Evolutionary conservation across 768 basidiomycete species (phyloP).

Genomic region (Boletus patriciae): DNA sequence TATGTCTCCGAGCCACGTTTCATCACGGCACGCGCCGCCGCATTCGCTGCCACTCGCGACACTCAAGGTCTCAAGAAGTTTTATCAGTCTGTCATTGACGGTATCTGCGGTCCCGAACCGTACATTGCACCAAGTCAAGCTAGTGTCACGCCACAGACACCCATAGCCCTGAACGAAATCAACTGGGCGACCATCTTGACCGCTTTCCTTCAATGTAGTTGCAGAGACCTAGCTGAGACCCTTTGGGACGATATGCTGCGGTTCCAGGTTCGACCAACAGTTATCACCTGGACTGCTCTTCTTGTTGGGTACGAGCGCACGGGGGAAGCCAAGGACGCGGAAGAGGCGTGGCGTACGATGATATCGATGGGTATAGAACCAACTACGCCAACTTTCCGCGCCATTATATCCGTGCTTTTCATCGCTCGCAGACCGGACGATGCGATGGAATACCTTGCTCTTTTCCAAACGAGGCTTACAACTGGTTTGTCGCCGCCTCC

Average conservation of each 20-base stretch:
- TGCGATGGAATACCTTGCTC: conserved; percentile 50
- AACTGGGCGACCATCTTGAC: conserved; percentile 67
- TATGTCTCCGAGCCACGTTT: conserved; percentile 50
- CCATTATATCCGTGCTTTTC: conserved; percentile 64
- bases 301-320: conserved; percentile 60
- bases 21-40: conserved; percentile 51
- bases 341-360: conserved; percentile 68
- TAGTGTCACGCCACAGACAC: conserved; percentile 37
- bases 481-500: conserved; percentile 24
- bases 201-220: conserved; percentile 57
- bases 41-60: conserved; percentile 41
- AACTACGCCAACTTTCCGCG: conserved; percentile 63
- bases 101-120: conserved; percentile 49
- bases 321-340: conserved; percentile 51
- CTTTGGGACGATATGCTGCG: conserved; percentile 69
- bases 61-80: conserved; percentile 41
- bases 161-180: conserved; percentile 53
- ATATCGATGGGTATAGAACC: conserved; percentile 53
- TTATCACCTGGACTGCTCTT: conserved; percentile 69
- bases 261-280: conserved; percentile 49
- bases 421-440: conserved; percentile 49
- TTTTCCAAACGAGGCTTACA: conserved; percentile 41
- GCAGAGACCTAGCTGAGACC: conserved; percentile 55
- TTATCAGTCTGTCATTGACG: conserved; percentile 52
- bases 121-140: conserved; percentile 52